Conservation (phyloP, 371 early-diverging fungal species). For the Parasitella parasitica region DNA sequence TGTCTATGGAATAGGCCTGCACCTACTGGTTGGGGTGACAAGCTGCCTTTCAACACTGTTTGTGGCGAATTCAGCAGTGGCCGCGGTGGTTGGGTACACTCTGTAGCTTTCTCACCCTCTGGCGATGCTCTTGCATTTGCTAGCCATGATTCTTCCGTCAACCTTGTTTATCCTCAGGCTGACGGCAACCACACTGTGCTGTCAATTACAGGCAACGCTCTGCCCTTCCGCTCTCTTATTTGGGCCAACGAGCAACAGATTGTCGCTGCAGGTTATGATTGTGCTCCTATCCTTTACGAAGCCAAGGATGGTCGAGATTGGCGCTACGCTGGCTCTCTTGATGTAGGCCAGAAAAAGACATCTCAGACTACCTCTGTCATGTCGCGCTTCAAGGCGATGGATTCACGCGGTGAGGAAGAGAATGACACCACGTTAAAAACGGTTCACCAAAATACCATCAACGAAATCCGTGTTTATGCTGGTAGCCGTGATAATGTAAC, state of each 20-base stretch:
- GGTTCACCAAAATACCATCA: constrained; percentile 95
- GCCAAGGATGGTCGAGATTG: constrained; percentile 61
- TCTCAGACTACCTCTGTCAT: constrained; percentile 65
- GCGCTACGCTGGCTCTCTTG: constrained; percentile 75
- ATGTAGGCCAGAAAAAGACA: constrained; percentile 65
- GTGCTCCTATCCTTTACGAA: constrained; percentile 81
- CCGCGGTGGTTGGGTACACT: constrained; percentile 92
- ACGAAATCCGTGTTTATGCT: constrained; percentile 63
- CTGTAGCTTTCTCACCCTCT: constrained; percentile 90
- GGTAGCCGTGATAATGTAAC: constrained; percentile 61
- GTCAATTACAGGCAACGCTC: constrained; percentile 60
- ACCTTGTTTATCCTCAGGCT: constrained; percentile 68
- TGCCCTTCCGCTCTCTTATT: constrained; percentile 80
- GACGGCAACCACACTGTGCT: constrained; percentile 57
- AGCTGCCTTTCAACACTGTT: constrained; percentile 90
- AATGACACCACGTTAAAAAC: constrained; percentile 75
- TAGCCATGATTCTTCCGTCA: constrained; percentile 86
- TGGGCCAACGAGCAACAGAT: constrained; percentile 80
- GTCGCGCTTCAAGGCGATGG: constrained; percentile 92
- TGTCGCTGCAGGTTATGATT: constrained; percentile 92
- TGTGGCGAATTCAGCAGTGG: constrained; percentile 86
- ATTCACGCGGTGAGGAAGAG: constrained; percentile 75
- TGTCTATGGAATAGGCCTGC: constrained; percentile 50
- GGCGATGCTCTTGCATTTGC: constrained; percentile 90
- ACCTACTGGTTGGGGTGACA: constrained; percentile 89